Conservation (phyloP, 352 stramenopile species). For the Globisporangium cylindrosporum region DNA sequence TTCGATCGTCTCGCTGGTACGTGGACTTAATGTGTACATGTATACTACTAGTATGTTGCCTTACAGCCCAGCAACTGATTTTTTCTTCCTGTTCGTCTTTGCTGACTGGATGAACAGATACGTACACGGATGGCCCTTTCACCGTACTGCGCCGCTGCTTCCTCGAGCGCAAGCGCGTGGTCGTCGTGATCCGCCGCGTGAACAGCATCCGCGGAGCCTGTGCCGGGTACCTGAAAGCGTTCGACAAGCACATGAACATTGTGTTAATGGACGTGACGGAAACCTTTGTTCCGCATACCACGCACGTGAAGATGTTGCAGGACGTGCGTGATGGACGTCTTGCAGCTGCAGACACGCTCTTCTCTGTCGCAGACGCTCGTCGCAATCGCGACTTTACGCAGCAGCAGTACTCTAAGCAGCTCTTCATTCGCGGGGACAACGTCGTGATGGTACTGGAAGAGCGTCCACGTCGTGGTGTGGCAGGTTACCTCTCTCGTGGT, state of each 20-base stretch:
- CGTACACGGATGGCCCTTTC: conserved; percentile 84
- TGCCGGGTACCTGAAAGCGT: conserved; percentile 89
- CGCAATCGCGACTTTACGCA: conserved; percentile 46
- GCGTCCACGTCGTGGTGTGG: not conserved
- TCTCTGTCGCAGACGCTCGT: conserved; percentile 39
- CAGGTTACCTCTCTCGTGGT: not conserved
- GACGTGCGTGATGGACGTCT: conserved; percentile 34
- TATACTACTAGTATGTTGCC: too few species aligned
- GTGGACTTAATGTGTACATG: not conserved
- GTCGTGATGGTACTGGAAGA: conserved; percentile 53
- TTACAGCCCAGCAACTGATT: not conserved
- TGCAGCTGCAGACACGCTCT: conserved; percentile 24
- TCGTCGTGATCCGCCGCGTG: conserved; percentile 87
- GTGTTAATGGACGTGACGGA: conserved; percentile 90
- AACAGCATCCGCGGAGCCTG: conserved; percentile 91
- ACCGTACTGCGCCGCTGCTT: conserved; percentile 79
- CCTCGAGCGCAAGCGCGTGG: conserved; percentile 69
- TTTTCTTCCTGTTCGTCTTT: not conserved
- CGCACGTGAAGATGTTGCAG: conserved; percentile 29
- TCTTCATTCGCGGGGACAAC: conserved; percentile 93
- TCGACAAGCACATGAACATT: conserved; percentile 96
- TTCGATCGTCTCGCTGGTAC: conserved; percentile 60
- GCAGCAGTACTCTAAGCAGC: conserved; percentile 69
- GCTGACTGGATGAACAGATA: conserved; percentile 27
- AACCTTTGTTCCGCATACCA: conserved; percentile 39